These are phyloP conservation scores for Bipolaris bicolor DNA, from an alignment of 2,329 filamentous ascomycete species.

Conservation along the genomic window DNA sequence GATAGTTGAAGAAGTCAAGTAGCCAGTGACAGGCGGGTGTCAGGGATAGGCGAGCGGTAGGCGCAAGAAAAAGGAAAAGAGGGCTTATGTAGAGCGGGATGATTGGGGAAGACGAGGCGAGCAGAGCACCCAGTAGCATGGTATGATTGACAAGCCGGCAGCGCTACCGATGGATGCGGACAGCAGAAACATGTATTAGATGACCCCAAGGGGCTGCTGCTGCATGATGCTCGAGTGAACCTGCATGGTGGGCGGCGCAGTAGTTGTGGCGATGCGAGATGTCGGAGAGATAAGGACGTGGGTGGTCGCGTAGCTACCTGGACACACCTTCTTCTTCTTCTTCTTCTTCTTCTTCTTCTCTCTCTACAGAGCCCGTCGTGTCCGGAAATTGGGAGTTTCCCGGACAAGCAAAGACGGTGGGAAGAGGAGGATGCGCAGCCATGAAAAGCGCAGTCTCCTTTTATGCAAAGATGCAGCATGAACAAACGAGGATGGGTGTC, in stretches of 20 bases:
- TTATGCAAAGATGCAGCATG: not conserved
- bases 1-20: constrained; percentile 4
- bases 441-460: not conserved
- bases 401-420: not conserved
- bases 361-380: too few species aligned
- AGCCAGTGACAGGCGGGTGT: constrained; percentile 2
- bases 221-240: constrained; percentile 5
- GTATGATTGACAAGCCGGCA: constrained; percentile 7
- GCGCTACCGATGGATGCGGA: not conserved
- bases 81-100: constrained; percentile 6
- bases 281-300: constrained; percentile 1
- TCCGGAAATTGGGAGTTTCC: not conserved
- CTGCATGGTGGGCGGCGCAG: constrained; percentile 1
- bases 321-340: too few species aligned
- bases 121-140: constrained; percentile 3
- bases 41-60: constrained; percentile 9
- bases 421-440: not conserved
- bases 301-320: not conserved
- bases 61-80: constrained; percentile 12
- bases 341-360: too few species aligned
- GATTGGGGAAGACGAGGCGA: constrained; percentile 15
- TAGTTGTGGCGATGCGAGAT: not conserved
- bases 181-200: constrained; percentile 4
- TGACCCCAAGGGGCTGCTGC: constrained; percentile 2
- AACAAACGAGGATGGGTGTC: not conserved